A percentile compares a stretch with the other conserved stretches of the same genome.
Conservation (phyloP, 768 basidiomycete species). For the Boletus rubroflammeus region DNA sequence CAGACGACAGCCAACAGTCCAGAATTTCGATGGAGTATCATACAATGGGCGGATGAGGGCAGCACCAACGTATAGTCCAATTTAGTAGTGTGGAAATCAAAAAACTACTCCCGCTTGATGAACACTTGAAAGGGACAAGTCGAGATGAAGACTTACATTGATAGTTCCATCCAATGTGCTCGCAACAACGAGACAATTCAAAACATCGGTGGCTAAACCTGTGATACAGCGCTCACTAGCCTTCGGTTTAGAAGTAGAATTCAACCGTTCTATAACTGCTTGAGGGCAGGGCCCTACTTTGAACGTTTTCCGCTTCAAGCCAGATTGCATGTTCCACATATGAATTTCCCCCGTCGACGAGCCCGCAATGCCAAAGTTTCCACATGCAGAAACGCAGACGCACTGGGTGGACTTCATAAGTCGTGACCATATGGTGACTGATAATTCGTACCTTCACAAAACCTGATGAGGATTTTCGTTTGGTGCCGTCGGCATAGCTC, state of each 20-base stretch:
- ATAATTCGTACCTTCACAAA: slow-evolving; percentile 60
- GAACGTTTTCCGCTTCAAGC: slow-evolving; percentile 77
- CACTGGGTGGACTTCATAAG: slow-evolving; percentile 41
- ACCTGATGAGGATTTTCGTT: slow-evolving; percentile 51
- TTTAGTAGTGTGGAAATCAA: slow-evolving; percentile 88
- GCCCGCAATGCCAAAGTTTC: slow-evolving; percentile 89
- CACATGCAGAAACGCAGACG: slow-evolving; percentile 89
- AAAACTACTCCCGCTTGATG: slow-evolving; percentile 59
- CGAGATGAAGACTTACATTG: slow-evolving; percentile 54
- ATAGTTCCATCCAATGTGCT: slow-evolving; percentile 86
- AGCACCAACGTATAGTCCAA: slow-evolving; percentile 65
- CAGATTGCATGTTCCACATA: slow-evolving; percentile 98
- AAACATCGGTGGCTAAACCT: slow-evolving; percentile 79
- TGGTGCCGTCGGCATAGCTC: slow-evolving; percentile 47
- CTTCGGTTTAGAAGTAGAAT: slow-evolving; percentile 37
- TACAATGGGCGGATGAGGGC: slow-evolving; percentile 64
- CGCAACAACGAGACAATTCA: slow-evolving; percentile 79
- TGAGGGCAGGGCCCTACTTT: slow-evolving; percentile 60
- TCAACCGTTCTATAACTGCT: slow-evolving; percentile 45
- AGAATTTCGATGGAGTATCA: slow-evolving; percentile 79
- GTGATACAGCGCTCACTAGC: slow-evolving; percentile 59
- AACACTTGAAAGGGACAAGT: neutral
- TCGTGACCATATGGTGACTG: no score
- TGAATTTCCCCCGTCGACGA: slow-evolving; percentile 75
- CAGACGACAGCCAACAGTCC: slow-evolving; percentile 79